These are phyloP conservation scores for Suillus plorans DNA, from an alignment of 768 basidiomycete genomes.

Conservation along the genomic window DNA sequence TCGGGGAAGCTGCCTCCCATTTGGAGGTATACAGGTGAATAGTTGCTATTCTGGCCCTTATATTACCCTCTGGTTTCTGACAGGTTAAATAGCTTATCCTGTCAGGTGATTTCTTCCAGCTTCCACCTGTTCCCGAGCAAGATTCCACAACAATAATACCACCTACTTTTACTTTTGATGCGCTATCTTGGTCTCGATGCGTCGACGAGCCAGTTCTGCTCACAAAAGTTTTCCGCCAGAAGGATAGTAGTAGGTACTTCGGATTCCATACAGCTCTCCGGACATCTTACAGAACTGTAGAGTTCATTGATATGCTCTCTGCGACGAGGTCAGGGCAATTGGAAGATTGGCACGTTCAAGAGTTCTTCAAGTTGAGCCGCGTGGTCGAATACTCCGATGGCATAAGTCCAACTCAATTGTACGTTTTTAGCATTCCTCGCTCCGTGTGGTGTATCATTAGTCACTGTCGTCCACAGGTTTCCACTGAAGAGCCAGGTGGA, in stretches of 20 bases:
- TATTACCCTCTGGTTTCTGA: slow-evolving; percentile 2
- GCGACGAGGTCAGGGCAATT: slow-evolving; percentile 92
- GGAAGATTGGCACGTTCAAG: slow-evolving; percentile 57
- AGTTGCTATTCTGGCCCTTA: not conserved
- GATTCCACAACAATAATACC: slow-evolving; percentile 50
- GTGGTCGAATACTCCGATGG: slow-evolving; percentile 74
- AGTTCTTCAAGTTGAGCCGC: slow-evolving; percentile 67
- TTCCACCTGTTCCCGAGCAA: slow-evolving; percentile 65
- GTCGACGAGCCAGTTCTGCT: slow-evolving; percentile 48
- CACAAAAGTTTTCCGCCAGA: slow-evolving; percentile 73
- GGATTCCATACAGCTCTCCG: not conserved
- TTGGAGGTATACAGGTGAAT: slow-evolving; percentile 66
- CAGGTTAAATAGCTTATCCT: slow-evolving; percentile 54
- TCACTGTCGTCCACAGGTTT: slow-evolving; percentile 16
- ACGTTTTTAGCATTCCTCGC: not conserved
- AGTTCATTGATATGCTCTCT: slow-evolving; percentile 93
- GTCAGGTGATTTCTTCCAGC: slow-evolving; percentile 80
- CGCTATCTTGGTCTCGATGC: slow-evolving; percentile 55
- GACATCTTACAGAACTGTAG: slow-evolving; percentile 37
- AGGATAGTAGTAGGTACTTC: slow-evolving; percentile 44
- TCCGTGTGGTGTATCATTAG: not conserved
- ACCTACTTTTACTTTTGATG: slow-evolving; percentile 65
- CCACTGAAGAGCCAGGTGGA: slow-evolving; percentile 30
- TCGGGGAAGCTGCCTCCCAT: slow-evolving; percentile 45
- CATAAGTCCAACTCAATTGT: slow-evolving; percentile 89